Conservation (phyloP, 2,329 filamentous ascomycete genomes). For the Aspergillus fijiensis region DNA sequence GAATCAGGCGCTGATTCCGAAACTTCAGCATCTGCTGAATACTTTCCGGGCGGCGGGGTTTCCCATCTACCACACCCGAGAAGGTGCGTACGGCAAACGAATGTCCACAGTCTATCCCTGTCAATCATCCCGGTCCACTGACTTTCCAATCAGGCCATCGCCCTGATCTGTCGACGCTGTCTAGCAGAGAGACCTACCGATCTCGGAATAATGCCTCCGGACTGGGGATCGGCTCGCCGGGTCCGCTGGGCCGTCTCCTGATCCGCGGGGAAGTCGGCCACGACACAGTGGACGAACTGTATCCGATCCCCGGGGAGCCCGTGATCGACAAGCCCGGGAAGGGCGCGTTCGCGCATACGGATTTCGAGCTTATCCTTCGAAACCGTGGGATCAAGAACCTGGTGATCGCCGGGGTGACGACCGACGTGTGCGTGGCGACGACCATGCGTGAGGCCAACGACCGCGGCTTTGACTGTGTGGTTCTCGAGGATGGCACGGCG, state of each 20-base stretch:
- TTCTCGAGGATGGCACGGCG: constrained; percentile 52
- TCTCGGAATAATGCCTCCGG: constrained; percentile 53
- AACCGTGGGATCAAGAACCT: constrained; percentile 54
- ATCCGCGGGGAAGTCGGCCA: constrained; percentile 60
- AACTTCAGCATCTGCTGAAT: constrained; percentile 39
- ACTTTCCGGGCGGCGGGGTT: constrained; percentile 42
- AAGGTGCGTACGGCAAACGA: constrained; percentile 33
- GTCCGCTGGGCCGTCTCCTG: constrained; percentile 59
- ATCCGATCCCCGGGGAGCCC: constrained; percentile 49
- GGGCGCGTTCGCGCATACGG: constrained; percentile 55
- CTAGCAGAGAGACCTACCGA: constrained; percentile 54
- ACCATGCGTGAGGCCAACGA: constrained; percentile 59
- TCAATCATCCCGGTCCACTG: constrained; percentile 8
- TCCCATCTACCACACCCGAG: constrained; percentile 47
- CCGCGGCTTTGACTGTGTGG: constrained; percentile 54
- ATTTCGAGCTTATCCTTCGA: constrained; percentile 54
- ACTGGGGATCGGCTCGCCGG: constrained; percentile 53
- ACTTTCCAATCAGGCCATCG: constrained; percentile 42
- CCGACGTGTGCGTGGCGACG: constrained; percentile 56
- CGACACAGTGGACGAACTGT: constrained; percentile 56
- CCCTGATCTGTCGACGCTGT: constrained; percentile 57
- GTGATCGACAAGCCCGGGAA: constrained; percentile 58
- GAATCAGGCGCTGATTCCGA: constrained; percentile 42
- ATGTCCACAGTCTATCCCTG: neutral
- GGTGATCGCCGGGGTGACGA: constrained; percentile 55